Evolutionary conservation across 208 protist genomes (phyloP), one percentile per base, ranked within the genome.

Genomic region (Trypanosoma platydactyli): DNA sequence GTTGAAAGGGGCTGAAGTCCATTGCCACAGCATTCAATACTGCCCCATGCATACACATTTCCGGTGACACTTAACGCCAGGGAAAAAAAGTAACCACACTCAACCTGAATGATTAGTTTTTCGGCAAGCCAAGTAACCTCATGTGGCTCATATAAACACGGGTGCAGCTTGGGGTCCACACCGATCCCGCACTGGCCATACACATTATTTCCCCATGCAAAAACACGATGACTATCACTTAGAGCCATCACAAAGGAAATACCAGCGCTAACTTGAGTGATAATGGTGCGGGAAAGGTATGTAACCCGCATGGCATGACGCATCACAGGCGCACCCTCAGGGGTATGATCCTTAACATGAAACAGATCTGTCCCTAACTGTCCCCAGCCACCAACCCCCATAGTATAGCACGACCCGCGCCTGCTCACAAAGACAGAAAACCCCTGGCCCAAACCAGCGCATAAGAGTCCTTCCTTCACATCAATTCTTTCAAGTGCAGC

Each of bases 141-240:
- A 29, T 71, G 70, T 44, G 88, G 88, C 53, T 78, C 58, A 48
- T 51, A 45, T 38, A 94, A 81, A 63, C 76, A 77, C 70, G 72
- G 63, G 54, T 73, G 65, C 66, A 84, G 79, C 50, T 67, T 67
- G 12, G 85, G 85, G 57, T 89, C 78, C 5, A 89, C 61, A 56
- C 85, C 88, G 73, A 92, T 67, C 52, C 84, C 88, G 69, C 84
- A 85, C 74, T 94, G 88, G 38, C 73, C 83, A 63, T 88, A 84
- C 64, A 75, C 86, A 69, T 94, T 94, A 76, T 83, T 94, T 62
- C 88, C 88, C 86, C 88, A 94, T 25, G 80, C 51, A 53, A 81
- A 94, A 45, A 94, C 81, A 18, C 82, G 80, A 54, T 94, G 80
- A 54, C 77, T 71, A 57, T 92, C 83, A n/a, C 69, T 80, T 53